Base-by-base conservation (phyloP, 148 eudicot genomes). In the Camellia sinensis region DNA sequence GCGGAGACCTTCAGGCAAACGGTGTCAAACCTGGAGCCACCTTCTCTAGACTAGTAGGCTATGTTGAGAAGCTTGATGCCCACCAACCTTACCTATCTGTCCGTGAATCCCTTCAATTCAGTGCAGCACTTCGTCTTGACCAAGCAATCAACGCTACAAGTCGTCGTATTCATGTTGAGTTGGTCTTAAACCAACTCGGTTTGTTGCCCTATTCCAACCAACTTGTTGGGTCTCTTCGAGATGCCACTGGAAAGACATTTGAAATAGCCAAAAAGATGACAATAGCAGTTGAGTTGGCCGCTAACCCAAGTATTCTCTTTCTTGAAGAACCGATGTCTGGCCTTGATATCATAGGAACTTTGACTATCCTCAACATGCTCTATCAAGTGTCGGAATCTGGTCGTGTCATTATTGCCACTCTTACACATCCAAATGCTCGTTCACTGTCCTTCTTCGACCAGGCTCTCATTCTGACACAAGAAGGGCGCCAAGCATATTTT, bases 401-500 rank as follows among this genome's bases (percentile, higher is more conserved):
- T 8, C 74, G 57, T 7, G 37, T 19, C 74, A 71, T 71, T 71
- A n/a, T 71, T 62, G 79, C 79, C 64, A 44, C 79, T 46, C 79
- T 76, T 64, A 63, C 79, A 64, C 70, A 76, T 17, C 79, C 79
- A 11, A 76, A 62, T 64, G 56, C 65, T 62, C 67, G 79, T 46
- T 76, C 79, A 18, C 71, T 76, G 21, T 63, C 79, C 70, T 76
- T 44, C 79, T 76, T 76, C 48, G 54, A 77, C 22, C 72, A 64
- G 71, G 73, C 61, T 50, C 80, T 77, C 62, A 77, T 77, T 67
- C 73, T 77, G 50, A 77, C 80, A 66, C 54, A 15, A 22, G 80
- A 77, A 48, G 80, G 80, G 17, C n/a, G 45, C 10, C 80, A 77
- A 67, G 80, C 80, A 66, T 77, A 64, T 67, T 77, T 77, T 64